phyloP scores from a whole-genome alignment of 225 moss, liverwort and hornwort species.

The Pseudisothecium myosuroides region DNA sequence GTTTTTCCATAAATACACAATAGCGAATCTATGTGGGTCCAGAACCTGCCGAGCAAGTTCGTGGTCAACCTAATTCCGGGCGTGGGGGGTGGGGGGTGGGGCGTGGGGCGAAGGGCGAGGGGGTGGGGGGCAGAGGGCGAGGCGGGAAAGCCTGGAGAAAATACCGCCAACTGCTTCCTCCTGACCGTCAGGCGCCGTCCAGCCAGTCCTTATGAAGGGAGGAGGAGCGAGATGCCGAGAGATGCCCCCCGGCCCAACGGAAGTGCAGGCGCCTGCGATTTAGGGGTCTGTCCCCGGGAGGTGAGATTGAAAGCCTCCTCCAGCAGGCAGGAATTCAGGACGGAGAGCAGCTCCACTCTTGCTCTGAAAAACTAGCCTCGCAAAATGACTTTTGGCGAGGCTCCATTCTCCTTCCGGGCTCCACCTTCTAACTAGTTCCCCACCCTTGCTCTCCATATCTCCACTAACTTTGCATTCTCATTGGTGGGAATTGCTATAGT shows the following conservation, averaged over 20 bases:
- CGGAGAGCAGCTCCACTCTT: no score
- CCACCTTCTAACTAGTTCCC: no score
- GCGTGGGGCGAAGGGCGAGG: not conserved
- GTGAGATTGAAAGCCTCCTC: not conserved
- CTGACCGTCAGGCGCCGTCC: conserved; percentile 2
- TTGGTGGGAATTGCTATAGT: no score
- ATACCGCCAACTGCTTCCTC: not conserved
- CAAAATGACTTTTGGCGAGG: no score
- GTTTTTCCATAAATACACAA: not conserved
- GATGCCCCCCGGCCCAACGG: not conserved
- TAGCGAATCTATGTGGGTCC: not conserved
- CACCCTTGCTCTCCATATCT: no score
- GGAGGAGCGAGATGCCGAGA: not conserved
- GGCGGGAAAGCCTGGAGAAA: not conserved
- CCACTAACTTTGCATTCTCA: no score
- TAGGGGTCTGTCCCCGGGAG: no score
- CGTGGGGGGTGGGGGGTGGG: not conserved
- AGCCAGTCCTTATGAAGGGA: not conserved
- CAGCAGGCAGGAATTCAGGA: not conserved
- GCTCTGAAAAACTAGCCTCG: no score
- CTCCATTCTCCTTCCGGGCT: no score
- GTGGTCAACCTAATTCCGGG: not conserved
- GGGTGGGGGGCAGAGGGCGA: no score
- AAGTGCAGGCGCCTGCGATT: not conserved
- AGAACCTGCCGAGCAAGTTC: not conserved